These are phyloP conservation scores for Zygosaccharomyces sapae DNA, from an alignment of 1,139 yeast genomes.

Conservation along the genomic window DNA sequence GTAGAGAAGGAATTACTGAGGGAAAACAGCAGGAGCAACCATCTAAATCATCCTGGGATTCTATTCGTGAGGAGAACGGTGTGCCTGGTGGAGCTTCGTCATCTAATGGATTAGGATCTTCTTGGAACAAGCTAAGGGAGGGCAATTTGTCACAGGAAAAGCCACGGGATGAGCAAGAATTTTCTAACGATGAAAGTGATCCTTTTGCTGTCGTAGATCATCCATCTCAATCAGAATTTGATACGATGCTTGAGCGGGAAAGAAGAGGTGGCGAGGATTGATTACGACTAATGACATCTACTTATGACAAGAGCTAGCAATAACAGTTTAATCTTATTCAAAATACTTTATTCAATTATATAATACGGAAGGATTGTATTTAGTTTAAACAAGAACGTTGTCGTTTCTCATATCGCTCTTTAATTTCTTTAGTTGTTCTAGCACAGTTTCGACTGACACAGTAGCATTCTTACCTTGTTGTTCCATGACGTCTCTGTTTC, in stretches of 20 bases:
- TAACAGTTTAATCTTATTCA: background rate
- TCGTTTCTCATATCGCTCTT: conserved; percentile 67
- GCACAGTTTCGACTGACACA: conserved; percentile 63
- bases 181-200: conserved; percentile 7
- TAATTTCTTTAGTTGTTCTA: conserved; percentile 59
- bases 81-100: background rate
- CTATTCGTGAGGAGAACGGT: conserved; percentile 18
- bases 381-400: conserved; percentile 40
- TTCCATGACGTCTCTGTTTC: conserved; percentile 87
- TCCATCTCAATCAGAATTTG: conserved; percentile 22
- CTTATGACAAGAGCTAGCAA: background rate
- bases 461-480: conserved; percentile 87
- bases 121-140: conserved; percentile 30
- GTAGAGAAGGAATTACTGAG: conserved; percentile 12
- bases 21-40: background rate
- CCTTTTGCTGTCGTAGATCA: conserved; percentile 13
- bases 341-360: conserved; percentile 1
- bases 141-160: background rate
- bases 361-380: conserved; percentile 5
- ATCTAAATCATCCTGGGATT: conserved; percentile 29
- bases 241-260: conserved; percentile 23
- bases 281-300: background rate
- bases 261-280: conserved; percentile 16
- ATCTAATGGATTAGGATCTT: conserved; percentile 12
- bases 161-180: background rate